A percentile compares a stretch with the other conserved stretches of the same genome.
Evolutionary conservation across 441 rosid species (phyloP).

Genomic region (Capsella rubella): DNA sequence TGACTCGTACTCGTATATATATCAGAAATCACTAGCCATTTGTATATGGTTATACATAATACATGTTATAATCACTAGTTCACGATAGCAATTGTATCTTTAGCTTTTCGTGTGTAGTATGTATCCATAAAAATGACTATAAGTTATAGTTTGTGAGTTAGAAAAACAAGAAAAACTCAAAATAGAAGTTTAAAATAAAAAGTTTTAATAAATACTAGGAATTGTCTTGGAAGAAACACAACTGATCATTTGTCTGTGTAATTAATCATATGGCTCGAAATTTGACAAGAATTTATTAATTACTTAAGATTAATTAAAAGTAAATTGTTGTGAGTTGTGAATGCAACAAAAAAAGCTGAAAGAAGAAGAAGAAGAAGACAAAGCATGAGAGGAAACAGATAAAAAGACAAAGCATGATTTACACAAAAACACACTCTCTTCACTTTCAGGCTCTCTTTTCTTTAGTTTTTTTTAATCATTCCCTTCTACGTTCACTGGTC

Average conservation of each 20-base stretch:
- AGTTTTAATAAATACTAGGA: not conserved
- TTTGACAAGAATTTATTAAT: constrained; percentile 24
- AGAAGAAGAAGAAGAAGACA: constrained; percentile 32
- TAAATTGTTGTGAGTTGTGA: constrained; percentile 26
- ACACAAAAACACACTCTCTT: constrained; percentile 46
- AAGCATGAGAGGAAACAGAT: constrained; percentile 49
- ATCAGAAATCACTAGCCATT: constrained; percentile 12
- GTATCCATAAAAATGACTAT: too few relatives aligned
- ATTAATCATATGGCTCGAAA: constrained; percentile 45
- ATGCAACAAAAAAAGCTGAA: constrained; percentile 47
- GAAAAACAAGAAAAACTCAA: too few relatives aligned
- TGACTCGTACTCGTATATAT: constrained; percentile 1
- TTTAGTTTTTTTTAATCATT: constrained; percentile 39
- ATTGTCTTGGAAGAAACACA: constrained; percentile 36
- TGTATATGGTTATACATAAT: not conserved
- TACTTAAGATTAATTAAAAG: not conserved
- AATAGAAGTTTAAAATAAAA: too few relatives aligned
- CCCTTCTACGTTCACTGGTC: constrained; percentile 42
- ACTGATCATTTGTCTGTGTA: constrained; percentile 45
- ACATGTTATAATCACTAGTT: not conserved
- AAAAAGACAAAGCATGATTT: constrained; percentile 49
- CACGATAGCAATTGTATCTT: not conserved
- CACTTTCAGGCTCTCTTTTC: constrained; percentile 46
- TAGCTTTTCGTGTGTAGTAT: too few relatives aligned
- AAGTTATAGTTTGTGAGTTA: too few relatives aligned